Base-by-base conservation (phyloP, 306 rosid genomes). In the Cucurbita moschata region DNA sequence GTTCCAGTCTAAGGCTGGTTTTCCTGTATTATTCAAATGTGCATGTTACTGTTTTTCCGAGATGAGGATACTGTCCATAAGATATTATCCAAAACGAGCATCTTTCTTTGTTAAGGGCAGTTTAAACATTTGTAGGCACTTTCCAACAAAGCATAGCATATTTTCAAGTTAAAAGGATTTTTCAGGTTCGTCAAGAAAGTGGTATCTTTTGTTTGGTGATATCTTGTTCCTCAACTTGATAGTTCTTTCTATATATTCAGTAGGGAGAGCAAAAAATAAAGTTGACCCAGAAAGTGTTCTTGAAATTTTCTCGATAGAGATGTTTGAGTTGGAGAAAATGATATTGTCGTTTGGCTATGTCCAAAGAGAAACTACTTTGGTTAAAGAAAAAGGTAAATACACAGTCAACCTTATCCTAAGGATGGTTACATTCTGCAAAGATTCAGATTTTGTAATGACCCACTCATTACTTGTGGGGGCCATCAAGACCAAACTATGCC, bases 1-100 rank as follows among this genome's bases (percentile, higher is more conserved):
- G 65, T 87, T 90, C 98, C 98, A 94, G 72, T 94, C 98, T 49
- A 94, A 80, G 23, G 94, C 88, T 15, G 98, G 98, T 67, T 94
- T 94, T 40, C 92, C 98, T 94, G 78, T 75, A 75, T 75, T 80
- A 73, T 23, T 26, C 8, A 75, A 50, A 46, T 47, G 42, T 49
- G 18, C 62, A 72, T 44, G 53, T 52, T 50, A 50, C 54, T 50
- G 54, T 50, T 14, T 46, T 10, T 46, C 51, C 51, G 11, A 43
- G 11, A 43, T 43, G 47, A 43, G 47, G 11, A 3, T 43, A 43
- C 1, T 2, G 14, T 64, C 51, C 15, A 65, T 44, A 3, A 39
- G 43, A 21, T 16, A 63, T 42, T 62, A 55, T 60, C 19, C 69
- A n/a, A 19, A 65, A 42, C 43, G 40, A n/a, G n/a, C 37, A 44